Conservation (phyloP, 345 rosid species). For the Murraya koenigii region DNA sequence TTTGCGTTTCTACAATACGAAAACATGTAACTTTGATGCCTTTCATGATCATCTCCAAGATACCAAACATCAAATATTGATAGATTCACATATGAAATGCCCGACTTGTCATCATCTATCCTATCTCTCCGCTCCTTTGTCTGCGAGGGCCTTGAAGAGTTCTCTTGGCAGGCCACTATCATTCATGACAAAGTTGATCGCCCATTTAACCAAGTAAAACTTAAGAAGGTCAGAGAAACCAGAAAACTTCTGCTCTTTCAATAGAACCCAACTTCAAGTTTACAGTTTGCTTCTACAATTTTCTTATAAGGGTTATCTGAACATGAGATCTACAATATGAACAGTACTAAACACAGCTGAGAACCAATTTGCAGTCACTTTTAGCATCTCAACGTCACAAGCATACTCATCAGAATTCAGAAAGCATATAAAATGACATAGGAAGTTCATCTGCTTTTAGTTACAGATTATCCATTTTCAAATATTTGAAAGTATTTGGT, state of each 20-base stretch:
- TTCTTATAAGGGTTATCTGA: background rate
- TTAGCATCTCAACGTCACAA: background rate
- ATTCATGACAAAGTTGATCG: background rate
- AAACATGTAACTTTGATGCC: background rate
- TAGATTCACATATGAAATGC: background rate
- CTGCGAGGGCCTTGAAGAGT: background rate
- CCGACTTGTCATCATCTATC: background rate
- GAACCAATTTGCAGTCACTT: background rate
- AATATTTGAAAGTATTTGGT: background rate
- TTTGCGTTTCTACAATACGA: background rate
- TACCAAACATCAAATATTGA: background rate
- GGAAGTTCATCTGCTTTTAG: background rate
- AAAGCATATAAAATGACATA: too few species aligned
- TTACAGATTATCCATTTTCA: background rate
- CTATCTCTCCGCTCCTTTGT: background rate
- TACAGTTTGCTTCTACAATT: background rate
- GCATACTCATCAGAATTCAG: background rate
- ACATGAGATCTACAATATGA: background rate
- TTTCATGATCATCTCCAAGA: background rate
- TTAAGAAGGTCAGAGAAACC: background rate
- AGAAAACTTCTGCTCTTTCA: background rate
- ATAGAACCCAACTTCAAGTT: background rate
- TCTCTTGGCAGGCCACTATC: background rate
- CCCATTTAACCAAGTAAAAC: background rate
- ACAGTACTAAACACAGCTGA: background rate